Evolutionary conservation across 2,329 filamentous ascomycete genomes (phyloP).

Genomic region (Fonsecaea nubica): DNA sequence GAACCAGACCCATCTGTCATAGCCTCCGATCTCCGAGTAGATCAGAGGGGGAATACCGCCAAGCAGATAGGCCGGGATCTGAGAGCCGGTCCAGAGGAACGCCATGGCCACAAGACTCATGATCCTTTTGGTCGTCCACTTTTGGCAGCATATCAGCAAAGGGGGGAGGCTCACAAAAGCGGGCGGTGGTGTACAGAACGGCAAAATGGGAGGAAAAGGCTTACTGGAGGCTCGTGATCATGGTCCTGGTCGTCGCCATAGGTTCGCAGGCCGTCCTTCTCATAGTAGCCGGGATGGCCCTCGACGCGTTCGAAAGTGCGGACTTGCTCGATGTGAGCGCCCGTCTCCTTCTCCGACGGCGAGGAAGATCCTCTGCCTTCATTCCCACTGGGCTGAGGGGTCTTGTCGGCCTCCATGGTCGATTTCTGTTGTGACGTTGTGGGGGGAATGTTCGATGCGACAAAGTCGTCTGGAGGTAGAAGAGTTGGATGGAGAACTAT

Average conservation of each 20-base stretch:
- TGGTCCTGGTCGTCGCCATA: constrained; percentile 57
- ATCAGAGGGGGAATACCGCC: constrained; percentile 61
- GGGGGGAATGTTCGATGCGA: no score
- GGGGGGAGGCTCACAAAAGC: neutral
- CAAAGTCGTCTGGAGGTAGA: no score
- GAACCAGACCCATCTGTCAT: constrained; percentile 67
- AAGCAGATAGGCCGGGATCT: constrained; percentile 64
- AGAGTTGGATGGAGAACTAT: neutral
- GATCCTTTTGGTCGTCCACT: constrained; percentile 38
- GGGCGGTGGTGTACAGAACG: no score
- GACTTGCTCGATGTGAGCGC: constrained; percentile 40
- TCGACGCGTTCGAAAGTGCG: constrained; percentile 42
- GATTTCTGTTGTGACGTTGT: neutral
- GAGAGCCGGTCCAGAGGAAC: constrained; percentile 66
- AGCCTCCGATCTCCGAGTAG: constrained; percentile 66
- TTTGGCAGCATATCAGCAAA: constrained; percentile 42
- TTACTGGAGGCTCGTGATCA: constrained; percentile 55
- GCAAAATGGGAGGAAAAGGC: constrained; percentile 7
- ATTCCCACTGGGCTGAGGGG: neutral
- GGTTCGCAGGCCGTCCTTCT: constrained; percentile 54
- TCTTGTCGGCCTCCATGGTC: neutral
- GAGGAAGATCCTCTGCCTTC: neutral
- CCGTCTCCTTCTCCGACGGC: constrained; percentile 36
- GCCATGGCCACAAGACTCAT: constrained; percentile 65
- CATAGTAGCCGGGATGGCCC: constrained; percentile 52